Evolutionary conservation across 2,329 filamentous ascomycete species (phyloP), one percentile per base, ranked within the genome.

Genomic region (Aspergillus aculeatinus): DNA sequence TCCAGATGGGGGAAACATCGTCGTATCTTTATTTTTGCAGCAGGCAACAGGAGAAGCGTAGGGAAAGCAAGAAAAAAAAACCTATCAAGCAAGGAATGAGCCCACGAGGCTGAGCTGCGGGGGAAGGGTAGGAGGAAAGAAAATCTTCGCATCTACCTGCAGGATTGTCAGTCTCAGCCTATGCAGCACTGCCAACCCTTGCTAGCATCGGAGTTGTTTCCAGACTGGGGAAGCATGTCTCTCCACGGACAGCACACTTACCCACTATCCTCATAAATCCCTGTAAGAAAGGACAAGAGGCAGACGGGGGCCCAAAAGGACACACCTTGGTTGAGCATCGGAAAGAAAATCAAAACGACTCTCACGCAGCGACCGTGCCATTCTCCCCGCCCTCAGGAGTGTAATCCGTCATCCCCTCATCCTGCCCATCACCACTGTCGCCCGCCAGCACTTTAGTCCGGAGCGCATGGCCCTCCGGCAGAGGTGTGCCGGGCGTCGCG

Each of bases 401-500:
- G 31, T 72, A 66, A 57, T 74, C 74, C n/a, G 67, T 65, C 74
- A 76, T 77, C 1, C 73, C 73, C 14, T 72, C 71, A 47, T 76
- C 74, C 62, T 76, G 69, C 14, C 68, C 65, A 29, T 67, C 63
- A 5, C 52, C 65, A 48, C 68, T 67, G 3, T 68, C 79, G 3
- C 80, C 85, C 5, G 86, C 85, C 51, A 92, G 77, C 12, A 92
- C 84, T 72, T 87, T 89, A 1, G 83, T 86, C 74, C 84, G 83
- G 2, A 86, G 87, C 12, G 84, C 80, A 62, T 85, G 84, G 16
- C 73, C 71, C n/a, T 81, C 82, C 9, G 85, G 81, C 14, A 86
- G 82, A 1, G 83, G 85, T 2, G 85, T 82, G 5, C 92, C 92
- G 0, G 93, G 93, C 3, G 93, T 97, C 29, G 88, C 83, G 2